phyloP scores from a whole-genome alignment of 441 rosid genomes.

The Gossypium schwendimanii region DNA sequence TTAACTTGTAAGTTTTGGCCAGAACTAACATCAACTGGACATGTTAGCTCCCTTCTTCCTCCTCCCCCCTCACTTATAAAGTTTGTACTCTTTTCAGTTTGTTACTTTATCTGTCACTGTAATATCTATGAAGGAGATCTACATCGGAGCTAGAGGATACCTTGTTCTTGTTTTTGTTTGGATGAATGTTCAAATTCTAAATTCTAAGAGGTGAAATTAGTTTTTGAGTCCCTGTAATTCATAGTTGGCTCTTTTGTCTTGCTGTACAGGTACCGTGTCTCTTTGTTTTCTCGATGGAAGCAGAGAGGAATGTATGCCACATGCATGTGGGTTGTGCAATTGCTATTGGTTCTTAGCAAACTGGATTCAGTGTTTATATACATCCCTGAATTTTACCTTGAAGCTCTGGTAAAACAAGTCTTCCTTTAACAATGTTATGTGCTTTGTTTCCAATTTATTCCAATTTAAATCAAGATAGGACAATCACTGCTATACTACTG shows the following conservation, averaged over 20 bases:
- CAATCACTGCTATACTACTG: background rate
- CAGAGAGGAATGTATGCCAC: slow-evolving; percentile 98
- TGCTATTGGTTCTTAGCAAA: slow-evolving; percentile 85
- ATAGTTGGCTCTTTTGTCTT: slow-evolving; percentile 11
- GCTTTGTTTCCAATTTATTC: slow-evolving; percentile 3
- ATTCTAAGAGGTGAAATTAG: slow-evolving; percentile 12
- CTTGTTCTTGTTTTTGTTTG: slow-evolving; percentile 8
- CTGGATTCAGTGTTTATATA: slow-evolving; percentile 74
- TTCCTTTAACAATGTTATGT: slow-evolving; percentile 5
- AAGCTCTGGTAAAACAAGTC: slow-evolving; percentile 65
- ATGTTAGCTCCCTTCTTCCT: background rate
- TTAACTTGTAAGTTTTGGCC: background rate
- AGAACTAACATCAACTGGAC: background rate
- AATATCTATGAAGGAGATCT: background rate
- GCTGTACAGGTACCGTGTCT: slow-evolving; percentile 67
- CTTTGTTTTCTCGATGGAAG: slow-evolving; percentile 87
- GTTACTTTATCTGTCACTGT: background rate
- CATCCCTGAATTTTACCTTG: slow-evolving; percentile 89
- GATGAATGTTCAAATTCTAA: slow-evolving; percentile 7
- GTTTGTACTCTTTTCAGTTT: background rate
- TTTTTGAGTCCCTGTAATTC: background rate
- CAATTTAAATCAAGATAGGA: slow-evolving; percentile 2
- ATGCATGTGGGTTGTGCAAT: slow-evolving; percentile 93
- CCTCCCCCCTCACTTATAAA: background rate
- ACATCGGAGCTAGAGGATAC: background rate